Conservation (phyloP, 768 basidiomycete genomes). For the Mycena floridula region DNA sequence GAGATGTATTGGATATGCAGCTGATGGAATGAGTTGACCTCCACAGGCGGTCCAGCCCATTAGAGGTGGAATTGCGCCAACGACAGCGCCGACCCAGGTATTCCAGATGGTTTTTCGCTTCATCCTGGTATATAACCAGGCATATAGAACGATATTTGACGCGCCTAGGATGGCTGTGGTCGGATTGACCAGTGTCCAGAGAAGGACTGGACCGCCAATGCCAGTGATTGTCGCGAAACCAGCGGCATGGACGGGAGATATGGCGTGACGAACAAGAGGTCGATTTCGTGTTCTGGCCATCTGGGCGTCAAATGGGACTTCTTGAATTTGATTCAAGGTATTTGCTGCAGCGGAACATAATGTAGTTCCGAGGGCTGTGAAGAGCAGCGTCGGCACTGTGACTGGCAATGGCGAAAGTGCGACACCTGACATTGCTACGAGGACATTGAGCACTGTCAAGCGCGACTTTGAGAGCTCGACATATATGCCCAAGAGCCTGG, state of each 20-base stretch:
- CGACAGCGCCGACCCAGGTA: constrained; percentile 93
- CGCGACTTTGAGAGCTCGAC: constrained; percentile 79
- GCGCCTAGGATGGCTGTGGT: constrained; percentile 79
- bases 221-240: constrained; percentile 76
- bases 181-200: constrained; percentile 82
- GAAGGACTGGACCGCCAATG: constrained; percentile 66
- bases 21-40: constrained; percentile 63
- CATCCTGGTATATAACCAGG: constrained; percentile 87
- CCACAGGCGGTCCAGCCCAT: constrained; percentile 99
- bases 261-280: constrained; percentile 80
- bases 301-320: constrained; percentile 94
- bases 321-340: constrained; percentile 90
- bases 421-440: constrained; percentile 89
- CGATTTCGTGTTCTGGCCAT: constrained; percentile 87
- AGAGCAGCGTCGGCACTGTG: constrained; percentile 76
- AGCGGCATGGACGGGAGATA: constrained; percentile 79
- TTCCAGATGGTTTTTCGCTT: constrained; percentile 80
- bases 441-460: constrained; percentile 76
- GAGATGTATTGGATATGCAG: constrained; percentile 48
- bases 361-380: constrained; percentile 84
- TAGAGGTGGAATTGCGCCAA: constrained; percentile 88
- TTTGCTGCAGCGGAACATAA: constrained; percentile 93
- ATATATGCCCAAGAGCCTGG: constrained; percentile 60
- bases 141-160: constrained; percentile 84
- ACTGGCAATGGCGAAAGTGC: constrained; percentile 88